phyloP scores from a whole-genome alignment of 495 filamentous ascomycete genomes.

The Penicillium mononematosum region DNA sequence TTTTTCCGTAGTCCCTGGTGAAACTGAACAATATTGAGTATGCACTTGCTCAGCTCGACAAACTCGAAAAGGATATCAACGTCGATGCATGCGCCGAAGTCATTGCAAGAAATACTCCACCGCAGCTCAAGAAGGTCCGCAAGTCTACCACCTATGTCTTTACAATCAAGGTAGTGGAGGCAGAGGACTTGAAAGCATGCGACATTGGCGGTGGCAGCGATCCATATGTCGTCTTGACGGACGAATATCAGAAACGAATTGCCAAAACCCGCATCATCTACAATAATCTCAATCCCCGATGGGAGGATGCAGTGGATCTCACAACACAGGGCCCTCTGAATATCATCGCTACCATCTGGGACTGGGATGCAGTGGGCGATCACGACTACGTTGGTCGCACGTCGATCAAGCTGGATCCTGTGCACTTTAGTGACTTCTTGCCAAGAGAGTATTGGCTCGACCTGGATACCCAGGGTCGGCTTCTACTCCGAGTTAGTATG shows the following conservation, averaged over 20 bases:
- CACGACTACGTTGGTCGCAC: conserved; percentile 97
- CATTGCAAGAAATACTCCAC: conserved; percentile 63
- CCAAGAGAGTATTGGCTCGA: conserved; percentile 97
- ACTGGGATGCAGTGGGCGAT: conserved; percentile 95
- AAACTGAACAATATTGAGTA: conserved; percentile 98
- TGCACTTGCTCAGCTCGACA: conserved; percentile 85
- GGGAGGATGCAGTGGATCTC: conserved; percentile 97
- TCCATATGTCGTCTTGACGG: conserved; percentile 94
- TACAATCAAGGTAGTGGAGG: conserved; percentile 98
- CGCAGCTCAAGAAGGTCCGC: conserved; percentile 54
- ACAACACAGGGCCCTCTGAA: conserved; percentile 88
- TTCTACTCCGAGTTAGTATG: conserved; percentile 93
- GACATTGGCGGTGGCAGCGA: conserved; percentile 93
- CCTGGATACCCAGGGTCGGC: conserved; percentile 89
- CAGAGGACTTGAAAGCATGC: conserved; percentile 96
- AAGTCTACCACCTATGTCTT: conserved; percentile 85
- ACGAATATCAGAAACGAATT: conserved; percentile 98
- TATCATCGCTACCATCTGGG: conserved; percentile 96
- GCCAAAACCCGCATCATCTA: conserved; percentile 92
- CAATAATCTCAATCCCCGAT: conserved; percentile 88
- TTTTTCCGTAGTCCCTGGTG: conserved; percentile 70
- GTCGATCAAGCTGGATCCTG: conserved; percentile 89
- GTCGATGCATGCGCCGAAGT: conserved; percentile 91
- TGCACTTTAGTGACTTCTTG: conserved; percentile 93
- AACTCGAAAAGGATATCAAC: conserved; percentile 82